Evolutionary conservation across 2,329 filamentous ascomycete species (phyloP).

Genomic region (Metarhizium anisopliae): DNA sequence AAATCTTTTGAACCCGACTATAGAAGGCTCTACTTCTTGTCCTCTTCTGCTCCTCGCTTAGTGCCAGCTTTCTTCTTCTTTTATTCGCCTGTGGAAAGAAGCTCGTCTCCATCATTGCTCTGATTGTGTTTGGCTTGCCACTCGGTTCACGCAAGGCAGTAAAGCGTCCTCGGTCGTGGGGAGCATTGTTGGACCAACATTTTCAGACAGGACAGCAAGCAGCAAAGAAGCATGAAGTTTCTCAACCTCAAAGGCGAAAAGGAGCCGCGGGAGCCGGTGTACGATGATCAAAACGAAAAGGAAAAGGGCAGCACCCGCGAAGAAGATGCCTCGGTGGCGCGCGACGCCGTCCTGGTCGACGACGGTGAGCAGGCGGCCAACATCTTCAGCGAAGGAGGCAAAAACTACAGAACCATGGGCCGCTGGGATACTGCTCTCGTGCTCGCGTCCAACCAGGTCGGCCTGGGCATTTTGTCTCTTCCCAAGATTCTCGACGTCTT

Average conservation of each 20-base stretch:
- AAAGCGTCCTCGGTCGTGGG: no score
- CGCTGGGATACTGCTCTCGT: constrained; percentile 25
- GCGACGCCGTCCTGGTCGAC: background rate
- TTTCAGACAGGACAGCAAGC: no score
- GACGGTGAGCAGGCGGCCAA: constrained; percentile 12
- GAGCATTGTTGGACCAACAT: no score
- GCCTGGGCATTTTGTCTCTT: constrained; percentile 51
- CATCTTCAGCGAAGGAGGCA: constrained; percentile 21
- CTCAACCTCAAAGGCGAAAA: background rate
- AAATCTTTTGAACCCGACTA: background rate
- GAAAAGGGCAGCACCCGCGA: background rate
- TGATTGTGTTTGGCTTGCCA: background rate
- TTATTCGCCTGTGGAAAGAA: background rate
- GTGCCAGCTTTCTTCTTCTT: background rate
- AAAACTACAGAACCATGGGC: constrained; percentile 23
- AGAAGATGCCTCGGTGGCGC: background rate
- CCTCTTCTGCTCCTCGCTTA: background rate
- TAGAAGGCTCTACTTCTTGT: background rate
- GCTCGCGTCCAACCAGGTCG: constrained; percentile 25
- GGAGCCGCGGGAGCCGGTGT: background rate
- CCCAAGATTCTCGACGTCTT: constrained; percentile 61
- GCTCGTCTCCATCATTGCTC: no score
- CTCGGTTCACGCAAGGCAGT: background rate
- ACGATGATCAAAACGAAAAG: background rate
- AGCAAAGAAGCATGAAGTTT: background rate